A percentile compares a stretch with the other conserved stretches of the same genome.
These are phyloP conservation scores for Citrus mangshanensis DNA, from an alignment of 345 rosid genomes.

Conservation along the genomic window DNA sequence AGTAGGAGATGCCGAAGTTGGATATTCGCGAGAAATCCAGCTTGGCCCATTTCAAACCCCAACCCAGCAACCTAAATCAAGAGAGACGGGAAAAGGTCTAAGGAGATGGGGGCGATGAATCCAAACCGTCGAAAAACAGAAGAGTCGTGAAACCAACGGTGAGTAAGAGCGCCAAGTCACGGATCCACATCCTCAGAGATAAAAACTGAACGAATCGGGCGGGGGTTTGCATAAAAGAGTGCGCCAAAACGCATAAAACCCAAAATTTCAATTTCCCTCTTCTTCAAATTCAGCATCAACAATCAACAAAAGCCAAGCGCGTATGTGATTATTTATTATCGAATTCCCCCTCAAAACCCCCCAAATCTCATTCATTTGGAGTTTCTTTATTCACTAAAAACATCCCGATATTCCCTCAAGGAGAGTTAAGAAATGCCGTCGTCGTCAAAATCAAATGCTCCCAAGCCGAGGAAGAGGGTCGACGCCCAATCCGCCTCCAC, in stretches of 20 bases:
- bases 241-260: background rate
- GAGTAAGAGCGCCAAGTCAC: background rate
- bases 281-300: background rate
- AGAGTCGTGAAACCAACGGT: background rate
- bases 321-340: too few species aligned
- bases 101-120: background rate
- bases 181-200: background rate
- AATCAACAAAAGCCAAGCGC: too few species aligned
- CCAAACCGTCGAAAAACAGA: background rate
- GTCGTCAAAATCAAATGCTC: slow-evolving; percentile 38
- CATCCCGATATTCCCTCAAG: background rate
- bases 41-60: background rate
- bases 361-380: background rate
- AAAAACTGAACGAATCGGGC: background rate
- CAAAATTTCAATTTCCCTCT: background rate
- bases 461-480: slow-evolving; percentile 74
- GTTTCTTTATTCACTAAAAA: background rate
- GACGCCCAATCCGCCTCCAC: slow-evolving; percentile 42
- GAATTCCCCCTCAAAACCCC: background rate
- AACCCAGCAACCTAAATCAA: background rate
- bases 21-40: too few species aligned
- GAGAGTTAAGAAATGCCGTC: slow-evolving; percentile 23
- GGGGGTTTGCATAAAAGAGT: background rate
- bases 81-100: too few species aligned
- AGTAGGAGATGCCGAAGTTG: too few species aligned